Evolutionary conservation across 257 asterid species (phyloP), one percentile per base, ranked within the genome.

Genomic region (Fraxinus quadrangulata): DNA sequence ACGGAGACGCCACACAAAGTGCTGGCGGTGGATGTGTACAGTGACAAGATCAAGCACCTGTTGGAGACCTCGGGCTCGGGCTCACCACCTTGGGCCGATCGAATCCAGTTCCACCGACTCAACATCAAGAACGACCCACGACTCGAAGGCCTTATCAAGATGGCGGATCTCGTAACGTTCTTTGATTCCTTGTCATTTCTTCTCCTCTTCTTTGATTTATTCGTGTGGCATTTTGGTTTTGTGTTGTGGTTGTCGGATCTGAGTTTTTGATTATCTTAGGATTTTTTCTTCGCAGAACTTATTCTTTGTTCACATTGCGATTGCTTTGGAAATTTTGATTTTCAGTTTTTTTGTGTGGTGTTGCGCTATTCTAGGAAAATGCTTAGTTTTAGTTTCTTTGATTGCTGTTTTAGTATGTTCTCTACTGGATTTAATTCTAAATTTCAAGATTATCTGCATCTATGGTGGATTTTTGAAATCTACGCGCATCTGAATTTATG

Each of bases 11-110:
- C 68, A 31, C 90, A 87, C 75, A 85, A 75, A 75, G 86, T 87
- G 24, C 79, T 83, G 14, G 90, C 89, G 23, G 89, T 87, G 7
- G 90, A 87, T 23, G 89, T 87, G 10, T 84, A 83, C 66, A 84
- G 28, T 72, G 90, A 84, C 73, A 87, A 87, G 79, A 87, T 87
- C 82, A 84, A 83, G 80, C 90, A 87, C 36, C 79, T 87, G 39
- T 79, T 87, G 9, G 88, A 87, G 72, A 87, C 87, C 5, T 10
- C 80, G 16, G 36, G 17, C 6, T 63, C 69, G 6, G 69, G 69
- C 6, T 74, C 85, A 2, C 84, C 73, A 13, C 68, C 81, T 4
- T 87, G 87, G 85, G 79, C 74, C 17, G 87, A 80, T 56, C 88
- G 90, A 13, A 84, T 88, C 67, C 85, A 86, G 67, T 82, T 82